Base-by-base conservation (phyloP, 352 stramenopile genomes). In the Globisporangium iwayamae region DNA sequence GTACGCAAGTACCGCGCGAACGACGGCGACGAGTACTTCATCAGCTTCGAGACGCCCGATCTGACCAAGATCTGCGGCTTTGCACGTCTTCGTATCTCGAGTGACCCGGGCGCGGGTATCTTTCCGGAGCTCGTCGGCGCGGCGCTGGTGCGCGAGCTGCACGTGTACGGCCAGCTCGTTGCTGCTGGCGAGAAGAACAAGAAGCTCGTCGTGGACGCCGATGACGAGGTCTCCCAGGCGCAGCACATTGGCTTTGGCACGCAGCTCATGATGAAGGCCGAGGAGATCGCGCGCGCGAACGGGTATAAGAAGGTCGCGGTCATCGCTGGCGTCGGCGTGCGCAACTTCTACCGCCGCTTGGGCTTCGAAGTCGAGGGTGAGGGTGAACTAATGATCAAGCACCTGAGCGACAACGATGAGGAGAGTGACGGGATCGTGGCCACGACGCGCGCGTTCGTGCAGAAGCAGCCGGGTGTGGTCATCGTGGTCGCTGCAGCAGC, bases 21-120 rank as follows among this genome's bases (percentile, higher is more conserved):
- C 56, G 85, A 88, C 16, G 93, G 87, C 4, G 71, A 84, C 38
- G 93, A 98, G 70, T 96, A 94, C 65, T 98, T 98, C 64, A 80
- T 98, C 38, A 96, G 83, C 67, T 98, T 96, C 46, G 93, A 98
- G 73, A 93, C 90, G 18, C 82, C 85, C 0, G 90, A 98, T 60
- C 69, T 85, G 38, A 82, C 81, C 36, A 96, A 92, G 61, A 96
- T 98, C 61, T 97, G 93, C 62, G 93, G 90, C 3, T 98, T 98
- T 71, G 74, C 85, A 20, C 80, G 91, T 2, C 73, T 98, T 46
- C 89, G 93, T 34, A 67, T 98, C 5, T 93, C 83, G 9, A 38
- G 73, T 38, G 83, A 76, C 2, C 68, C 86, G 22, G 88, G 86
- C 55, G 86, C 71, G 16, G 79, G 78, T 30, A 73, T 93, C 14